phyloP scores from a whole-genome alignment of 805 yeast genomes.

The Ogataea allantospora region DNA sequence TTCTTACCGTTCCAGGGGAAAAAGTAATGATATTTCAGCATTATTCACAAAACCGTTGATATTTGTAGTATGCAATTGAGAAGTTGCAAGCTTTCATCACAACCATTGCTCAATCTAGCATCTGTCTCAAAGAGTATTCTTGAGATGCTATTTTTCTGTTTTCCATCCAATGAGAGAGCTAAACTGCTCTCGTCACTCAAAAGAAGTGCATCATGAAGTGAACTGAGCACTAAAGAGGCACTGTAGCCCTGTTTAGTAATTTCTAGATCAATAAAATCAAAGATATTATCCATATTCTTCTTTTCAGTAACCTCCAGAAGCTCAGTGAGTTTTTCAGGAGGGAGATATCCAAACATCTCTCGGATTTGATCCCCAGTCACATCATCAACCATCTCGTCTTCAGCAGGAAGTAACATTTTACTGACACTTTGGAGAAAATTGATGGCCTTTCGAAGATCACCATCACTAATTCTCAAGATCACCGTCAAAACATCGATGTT shows the following conservation, averaged over 20 bases:
- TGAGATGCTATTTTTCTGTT: constrained; percentile 65
- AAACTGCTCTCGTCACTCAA: constrained; percentile 32
- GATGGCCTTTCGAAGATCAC: constrained; percentile 92
- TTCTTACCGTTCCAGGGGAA: constrained; percentile 7
- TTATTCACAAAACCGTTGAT: constrained; percentile 36
- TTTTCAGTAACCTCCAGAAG: constrained; percentile 20
- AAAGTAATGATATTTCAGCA: constrained; percentile 9
- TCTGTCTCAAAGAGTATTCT: constrained; percentile 71
- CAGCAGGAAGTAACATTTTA: constrained; percentile 40
- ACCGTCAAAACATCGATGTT: constrained; percentile 57
- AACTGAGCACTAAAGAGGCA: constrained; percentile 29
- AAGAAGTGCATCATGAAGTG: constrained; percentile 34
- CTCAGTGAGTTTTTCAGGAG: constrained; percentile 19
- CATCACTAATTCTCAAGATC: constrained; percentile 71
- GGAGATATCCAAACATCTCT: constrained; percentile 37
- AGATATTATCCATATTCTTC: constrained; percentile 26
- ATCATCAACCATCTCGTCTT: constrained; percentile 30
- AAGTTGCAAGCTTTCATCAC: constrained; percentile 84
- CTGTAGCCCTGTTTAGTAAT: constrained; percentile 34
- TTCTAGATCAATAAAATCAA: constrained; percentile 26
- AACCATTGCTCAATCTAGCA: constrained; percentile 71
- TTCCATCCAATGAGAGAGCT: constrained; percentile 54
- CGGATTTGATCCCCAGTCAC: constrained; percentile 20
- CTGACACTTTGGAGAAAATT: constrained; percentile 86
- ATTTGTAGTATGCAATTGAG: constrained; percentile 60